A percentile compares a stretch with the other conserved stretches of the same genome.
These are phyloP conservation scores for Marasmius fiardii DNA, from an alignment of 1,284 basidiomycete genomes.

Conservation along the genomic window DNA sequence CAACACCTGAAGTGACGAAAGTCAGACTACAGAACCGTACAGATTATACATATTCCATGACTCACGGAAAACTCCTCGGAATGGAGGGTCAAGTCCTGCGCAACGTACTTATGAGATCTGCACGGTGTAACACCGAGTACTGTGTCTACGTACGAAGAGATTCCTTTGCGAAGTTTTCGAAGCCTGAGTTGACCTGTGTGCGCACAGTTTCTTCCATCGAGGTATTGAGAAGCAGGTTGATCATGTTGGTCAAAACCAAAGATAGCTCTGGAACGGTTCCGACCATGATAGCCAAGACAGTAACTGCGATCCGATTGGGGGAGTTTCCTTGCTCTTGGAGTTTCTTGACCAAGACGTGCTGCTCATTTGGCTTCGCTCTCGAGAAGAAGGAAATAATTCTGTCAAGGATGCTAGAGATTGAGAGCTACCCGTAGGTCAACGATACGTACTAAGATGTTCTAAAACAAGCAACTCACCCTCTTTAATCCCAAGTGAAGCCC, in stretches of 20 bases:
- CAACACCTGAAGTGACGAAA: conserved; percentile 37
- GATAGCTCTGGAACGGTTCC: conserved; percentile 62
- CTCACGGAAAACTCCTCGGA: conserved; percentile 49
- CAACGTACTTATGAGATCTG: conserved; percentile 1
- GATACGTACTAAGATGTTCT: background rate
- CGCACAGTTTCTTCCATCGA: conserved; percentile 38
- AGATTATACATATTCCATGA: conserved; percentile 19
- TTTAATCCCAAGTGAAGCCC: conserved; percentile 27
- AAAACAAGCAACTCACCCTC: conserved; percentile 16
- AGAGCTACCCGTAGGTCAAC: background rate
- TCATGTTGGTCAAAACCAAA: conserved; percentile 41
- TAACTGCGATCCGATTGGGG: conserved; percentile 60
- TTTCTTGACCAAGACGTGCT: conserved; percentile 51
- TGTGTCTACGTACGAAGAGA: conserved; percentile 52
- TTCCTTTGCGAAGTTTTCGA: conserved; percentile 60
- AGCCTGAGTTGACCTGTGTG: conserved; percentile 29
- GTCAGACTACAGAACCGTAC: background rate
- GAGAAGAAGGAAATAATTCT: conserved; percentile 42
- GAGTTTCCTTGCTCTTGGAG: conserved; percentile 53
- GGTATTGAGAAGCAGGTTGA: conserved; percentile 60
- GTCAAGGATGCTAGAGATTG: conserved; percentile 24
- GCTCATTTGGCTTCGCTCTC: conserved; percentile 42
- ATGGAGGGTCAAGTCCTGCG: conserved; percentile 43
- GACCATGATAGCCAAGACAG: conserved; percentile 68
- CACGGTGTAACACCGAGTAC: background rate